Conservation (phyloP, 176 grass and related monocot genomes). For the Musa acuminata region DNA sequence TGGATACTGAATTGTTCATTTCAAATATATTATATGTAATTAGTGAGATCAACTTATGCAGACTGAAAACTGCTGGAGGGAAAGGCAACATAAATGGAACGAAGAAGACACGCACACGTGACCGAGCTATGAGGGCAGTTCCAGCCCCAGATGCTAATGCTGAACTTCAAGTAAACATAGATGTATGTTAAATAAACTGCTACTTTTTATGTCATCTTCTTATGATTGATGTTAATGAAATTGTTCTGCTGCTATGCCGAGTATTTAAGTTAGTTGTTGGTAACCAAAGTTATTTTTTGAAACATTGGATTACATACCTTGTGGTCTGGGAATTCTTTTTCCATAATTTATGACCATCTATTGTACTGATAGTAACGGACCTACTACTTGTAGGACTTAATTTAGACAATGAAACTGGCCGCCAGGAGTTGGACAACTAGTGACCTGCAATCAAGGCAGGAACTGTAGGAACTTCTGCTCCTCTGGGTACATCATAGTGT, state of each 20-base stretch:
- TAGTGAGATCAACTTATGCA: background rate
- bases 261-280: background rate
- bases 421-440: background rate
- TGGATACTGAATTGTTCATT: background rate
- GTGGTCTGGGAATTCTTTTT: background rate
- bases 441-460: background rate
- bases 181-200: slow-evolving; percentile 2
- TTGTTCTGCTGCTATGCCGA: background rate
- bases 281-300: background rate
- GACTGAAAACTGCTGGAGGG: slow-evolving; percentile 1
- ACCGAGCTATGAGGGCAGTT: slow-evolving; percentile 5
- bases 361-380: background rate
- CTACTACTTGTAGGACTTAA: background rate
- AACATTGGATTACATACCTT: background rate
- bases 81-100: background rate
- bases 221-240: no score
- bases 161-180: slow-evolving; percentile 10
- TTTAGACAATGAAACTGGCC: no score
- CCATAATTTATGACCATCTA: background rate
- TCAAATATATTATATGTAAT: background rate
- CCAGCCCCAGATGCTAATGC: slow-evolving; percentile 11
- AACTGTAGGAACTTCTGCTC: background rate
- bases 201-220: background rate
- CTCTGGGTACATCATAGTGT: background rate
- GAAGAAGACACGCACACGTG: background rate